Evolutionary conservation across 2,329 filamentous ascomycete species (phyloP), one percentile per base, ranked within the genome.

Genomic region (Trichoderma guizhouense): DNA sequence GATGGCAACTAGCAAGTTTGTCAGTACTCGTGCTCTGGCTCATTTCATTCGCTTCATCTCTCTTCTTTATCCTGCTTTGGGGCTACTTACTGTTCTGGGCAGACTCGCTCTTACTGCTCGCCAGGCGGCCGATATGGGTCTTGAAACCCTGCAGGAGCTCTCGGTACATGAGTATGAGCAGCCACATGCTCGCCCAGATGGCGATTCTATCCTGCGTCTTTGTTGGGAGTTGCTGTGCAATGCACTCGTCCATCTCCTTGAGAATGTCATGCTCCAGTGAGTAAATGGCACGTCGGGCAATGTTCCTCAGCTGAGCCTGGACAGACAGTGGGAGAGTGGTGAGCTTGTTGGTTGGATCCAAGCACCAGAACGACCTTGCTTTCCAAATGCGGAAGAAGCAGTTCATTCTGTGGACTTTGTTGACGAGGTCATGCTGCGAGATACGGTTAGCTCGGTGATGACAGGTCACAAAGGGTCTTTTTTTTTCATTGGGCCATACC

Each of bases 361-460:
- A 78, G 74, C 81, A 85, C 74, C 79, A 81, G 72, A 86, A 85
- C 1, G 78, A 79, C 7, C 79, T 77, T 21, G 83, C 82, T 71
- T 82, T 83, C 84, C 83, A 86, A 73, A 87, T 85, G 72, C 80
- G 82, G 76, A 86, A 86, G 79, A 86, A 84, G 77, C 84, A 86
- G 73, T 83, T 84, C 79, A 87, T 82, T 65, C 80, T 79, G 72
- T 85, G 82, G 47, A 86, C 83, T 72, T 83, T 82, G 60, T 76
- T 78, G 18, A 85, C 81, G 32, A 86, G 79, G 32, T 80, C 78
- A 73, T 82, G 79, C 84, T 85, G 75, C 57, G 28, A 68, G n/a
- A 26, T 9, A 21, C 30, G 61, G 73, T 79, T 73, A 79, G 74
- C 71, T 43, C 39, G 71, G 62, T 36, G 30, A 34, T 12, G 61